A percentile compares a stretch with the other conserved stretches of the same genome.
phyloP scores from a whole-genome alignment of 139 green algal genomes.

The Pleodorina starrii region DNA sequence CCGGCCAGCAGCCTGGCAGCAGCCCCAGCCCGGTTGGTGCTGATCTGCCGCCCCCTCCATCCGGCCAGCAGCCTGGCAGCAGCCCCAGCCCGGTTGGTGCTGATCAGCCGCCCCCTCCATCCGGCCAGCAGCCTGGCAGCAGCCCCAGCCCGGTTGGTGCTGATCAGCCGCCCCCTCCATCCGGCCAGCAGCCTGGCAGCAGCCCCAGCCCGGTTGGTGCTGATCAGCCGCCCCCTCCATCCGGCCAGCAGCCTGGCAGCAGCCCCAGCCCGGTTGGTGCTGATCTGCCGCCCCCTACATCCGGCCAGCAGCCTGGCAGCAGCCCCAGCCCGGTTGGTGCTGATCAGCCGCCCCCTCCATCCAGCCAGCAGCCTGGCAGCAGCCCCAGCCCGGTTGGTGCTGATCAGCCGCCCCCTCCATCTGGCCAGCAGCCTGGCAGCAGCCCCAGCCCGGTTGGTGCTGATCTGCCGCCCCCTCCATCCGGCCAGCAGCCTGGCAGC shows the following conservation, averaged over 20 bases:
- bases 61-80: not conserved
- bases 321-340: not conserved
- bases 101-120: not conserved
- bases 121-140: not conserved
- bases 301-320: not conserved
- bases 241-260: not conserved
- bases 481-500: not conserved
- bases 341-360: not conserved
- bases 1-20: not conserved
- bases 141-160: not conserved
- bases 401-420: not conserved
- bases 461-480: not conserved
- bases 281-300: not conserved
- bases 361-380: not conserved
- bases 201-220: not conserved
- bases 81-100: not conserved
- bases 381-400: not conserved
- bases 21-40: not conserved
- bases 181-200: not conserved
- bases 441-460: not conserved
- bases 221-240: not conserved
- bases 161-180: not conserved
- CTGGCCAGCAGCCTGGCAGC: not conserved
- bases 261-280: not conserved
- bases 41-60: not conserved